Evolutionary conservation across 306 rosid species (phyloP), one percentile per base, ranked within the genome.

Genomic region (Hippophae rhamnoides): DNA sequence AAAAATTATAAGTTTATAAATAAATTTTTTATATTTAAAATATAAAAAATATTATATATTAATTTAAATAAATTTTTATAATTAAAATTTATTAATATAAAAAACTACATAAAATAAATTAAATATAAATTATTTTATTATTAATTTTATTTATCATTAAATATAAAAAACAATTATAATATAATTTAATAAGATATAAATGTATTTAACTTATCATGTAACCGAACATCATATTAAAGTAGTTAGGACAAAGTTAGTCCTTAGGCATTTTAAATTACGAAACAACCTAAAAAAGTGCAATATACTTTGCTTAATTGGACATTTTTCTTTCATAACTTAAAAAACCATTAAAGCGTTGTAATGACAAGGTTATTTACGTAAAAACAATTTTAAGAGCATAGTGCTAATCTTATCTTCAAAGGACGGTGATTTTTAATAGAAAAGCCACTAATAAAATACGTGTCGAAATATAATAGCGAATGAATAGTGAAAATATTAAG

Each of bases 251-350:
- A 61, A 56, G 69, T 44, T 64, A 52, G 57, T 43, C 38, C 18
- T 8, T 43, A 14, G 27, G 5, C 6, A 71, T 18, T 11, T 14
- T 13, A 56, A 13, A 10, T 6, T 0, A 0, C 3, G 23, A 74
- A 79, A 26, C 31, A 2, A 46, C 64, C 66, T 41, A 1, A 1
- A 0, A 49, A 65, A 58, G 61, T 58, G 10, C 26, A 3, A 13
- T 0, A 14, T 8, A 1, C 45, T 68, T 72, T 65, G 65, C 81
- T 58, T 47, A 62, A 63, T 6, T 69, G 78, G 72, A 64, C 7
- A 41, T 38, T 45, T 11, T n/a, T 68, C 44, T 61, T 41, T 27
- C 54, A 12, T 45, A 12, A 7, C 53, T 3, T n/a, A 12, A 13
- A 13, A 49, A 6, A 23, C 23, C 7, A 14, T 49, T 49, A 1